Percentiles rank a stretch among this genome's conserved stretches.
Evolutionary conservation across 139 green algal species (phyloP).

Genomic region (Chlorella ohadii): DNA sequence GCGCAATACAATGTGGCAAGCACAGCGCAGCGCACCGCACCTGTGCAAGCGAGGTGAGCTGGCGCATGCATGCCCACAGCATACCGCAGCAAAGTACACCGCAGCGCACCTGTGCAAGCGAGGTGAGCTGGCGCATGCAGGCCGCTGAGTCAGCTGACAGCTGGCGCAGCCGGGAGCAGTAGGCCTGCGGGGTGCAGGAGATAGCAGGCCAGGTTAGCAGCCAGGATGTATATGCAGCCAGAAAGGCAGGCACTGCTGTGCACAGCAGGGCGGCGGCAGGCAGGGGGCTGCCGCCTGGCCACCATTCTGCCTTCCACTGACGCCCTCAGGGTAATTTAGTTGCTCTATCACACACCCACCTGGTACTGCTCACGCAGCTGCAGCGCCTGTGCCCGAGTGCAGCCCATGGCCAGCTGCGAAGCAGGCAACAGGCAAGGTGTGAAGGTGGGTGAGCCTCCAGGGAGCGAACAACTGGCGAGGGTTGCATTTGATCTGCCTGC

Average conservation of each 20-base stretch:
- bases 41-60: background rate
- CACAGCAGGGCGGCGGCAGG: too few species aligned
- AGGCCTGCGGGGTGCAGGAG: background rate
- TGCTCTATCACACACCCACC: background rate
- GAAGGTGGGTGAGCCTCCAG: background rate
- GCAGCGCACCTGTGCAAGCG: background rate
- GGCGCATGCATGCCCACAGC: background rate
- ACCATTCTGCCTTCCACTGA: too few species aligned
- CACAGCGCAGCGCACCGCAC: background rate
- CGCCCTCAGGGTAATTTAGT: too few species aligned
- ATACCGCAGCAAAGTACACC: too few species aligned
- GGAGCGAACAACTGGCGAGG: too few species aligned
- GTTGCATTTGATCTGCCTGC: too few species aligned
- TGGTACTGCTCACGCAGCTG: background rate
- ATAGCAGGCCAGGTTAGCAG: too few species aligned
- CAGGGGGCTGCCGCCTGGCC: too few species aligned
- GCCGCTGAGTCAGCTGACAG: background rate
- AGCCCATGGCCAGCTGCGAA: conserved; percentile 5
- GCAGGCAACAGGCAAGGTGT: background rate
- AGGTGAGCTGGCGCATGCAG: background rate
- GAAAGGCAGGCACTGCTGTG: too few species aligned
- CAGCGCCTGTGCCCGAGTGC: background rate
- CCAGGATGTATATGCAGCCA: too few species aligned
- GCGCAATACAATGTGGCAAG: too few species aligned
- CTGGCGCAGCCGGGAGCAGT: background rate